Base-by-base conservation (phyloP, 1,284 basidiomycete genomes). In the Pseudozyma pruni region DNA sequence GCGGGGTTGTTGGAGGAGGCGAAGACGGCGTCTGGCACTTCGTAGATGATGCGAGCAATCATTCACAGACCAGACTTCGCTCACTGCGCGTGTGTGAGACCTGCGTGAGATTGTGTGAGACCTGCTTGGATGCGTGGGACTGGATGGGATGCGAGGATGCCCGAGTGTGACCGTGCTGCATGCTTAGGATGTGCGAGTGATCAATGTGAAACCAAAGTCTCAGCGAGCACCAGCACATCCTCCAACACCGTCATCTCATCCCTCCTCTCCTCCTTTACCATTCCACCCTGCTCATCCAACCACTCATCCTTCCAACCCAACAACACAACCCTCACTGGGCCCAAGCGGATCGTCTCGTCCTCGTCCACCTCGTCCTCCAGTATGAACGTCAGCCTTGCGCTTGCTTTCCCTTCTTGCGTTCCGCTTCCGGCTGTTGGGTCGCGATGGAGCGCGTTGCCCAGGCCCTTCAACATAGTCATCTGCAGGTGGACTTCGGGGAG, bases 151-250 rank as follows among this genome's bases (percentile, higher is more conserved):
- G n/a, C n/a, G n/a, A n/a, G n/a, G n/a, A n/a, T n/a, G 27, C 27
- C 11, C 27, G 27, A 29, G 11, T 29, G 27, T 29, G 7, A 29
- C 11, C 11, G 25, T 11, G 17, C 29, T 31, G 41, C 23, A 16
- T 20, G 41, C 4, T 19, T 29, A 44, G n/a, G 13, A 25, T 23
- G 41, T 20, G n/a, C 27, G 27, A 48, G 14, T 9, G 19, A 29
- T 27, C 1, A 27, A 16, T 0, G 2, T 29, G 27, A 29, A 11
- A 49, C 20, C 37, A 54, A 4, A 4, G 40, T 16, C 46, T 61
- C 58, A 1, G 59, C 59, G 4, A 64, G 13, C 7, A 64, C 61
- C 4, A 49, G 46, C 16, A 45, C 7, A 10, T 64, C 40, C 1
- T 40, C 9, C 2, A 57, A 2, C 8, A 34, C 22, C n/a, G 31